phyloP scores from a whole-genome alignment of 164 flowering plant species.

The Buxus sempervirens region DNA sequence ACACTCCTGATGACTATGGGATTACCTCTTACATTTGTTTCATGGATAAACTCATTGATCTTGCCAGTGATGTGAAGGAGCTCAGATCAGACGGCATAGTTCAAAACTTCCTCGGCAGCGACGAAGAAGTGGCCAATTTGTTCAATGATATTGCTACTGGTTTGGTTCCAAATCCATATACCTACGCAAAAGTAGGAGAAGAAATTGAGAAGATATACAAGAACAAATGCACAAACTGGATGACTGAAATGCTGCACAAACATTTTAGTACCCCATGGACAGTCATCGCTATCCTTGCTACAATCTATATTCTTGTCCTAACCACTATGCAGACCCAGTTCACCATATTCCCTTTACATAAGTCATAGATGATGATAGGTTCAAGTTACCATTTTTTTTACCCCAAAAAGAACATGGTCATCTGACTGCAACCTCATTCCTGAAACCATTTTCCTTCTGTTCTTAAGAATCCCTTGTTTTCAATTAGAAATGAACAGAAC shows the following conservation, averaged over 20 bases:
- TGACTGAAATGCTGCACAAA: slow-evolving; percentile 1
- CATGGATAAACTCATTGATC: slow-evolving; percentile 17
- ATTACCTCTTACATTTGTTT: slow-evolving; percentile 18
- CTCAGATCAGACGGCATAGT: slow-evolving; percentile 10
- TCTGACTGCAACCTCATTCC: too few relatives aligned
- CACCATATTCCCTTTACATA: not conserved
- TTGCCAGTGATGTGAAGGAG: slow-evolving; percentile 17
- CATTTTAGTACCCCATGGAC: slow-evolving; percentile 12
- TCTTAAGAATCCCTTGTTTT: too few relatives aligned
- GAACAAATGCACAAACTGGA: not conserved
- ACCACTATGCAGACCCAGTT: not conserved
- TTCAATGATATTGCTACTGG: slow-evolving; percentile 18
- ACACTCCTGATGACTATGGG: not conserved
- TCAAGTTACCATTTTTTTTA: too few relatives aligned
- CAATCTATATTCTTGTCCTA: not conserved
- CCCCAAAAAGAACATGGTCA: too few relatives aligned
- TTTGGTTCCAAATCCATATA: slow-evolving; percentile 3
- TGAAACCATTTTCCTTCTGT: too few relatives aligned
- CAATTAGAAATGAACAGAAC: too few relatives aligned
- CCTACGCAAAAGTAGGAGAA: not conserved
- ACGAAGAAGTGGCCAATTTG: slow-evolving; percentile 23
- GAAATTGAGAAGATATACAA: not conserved
- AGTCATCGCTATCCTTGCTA: not conserved
- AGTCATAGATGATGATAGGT: too few relatives aligned
- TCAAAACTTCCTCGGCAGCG: slow-evolving; percentile 23